Conservation (phyloP, 768 basidiomycete genomes). For the Mycena epipterygia region DNA sequence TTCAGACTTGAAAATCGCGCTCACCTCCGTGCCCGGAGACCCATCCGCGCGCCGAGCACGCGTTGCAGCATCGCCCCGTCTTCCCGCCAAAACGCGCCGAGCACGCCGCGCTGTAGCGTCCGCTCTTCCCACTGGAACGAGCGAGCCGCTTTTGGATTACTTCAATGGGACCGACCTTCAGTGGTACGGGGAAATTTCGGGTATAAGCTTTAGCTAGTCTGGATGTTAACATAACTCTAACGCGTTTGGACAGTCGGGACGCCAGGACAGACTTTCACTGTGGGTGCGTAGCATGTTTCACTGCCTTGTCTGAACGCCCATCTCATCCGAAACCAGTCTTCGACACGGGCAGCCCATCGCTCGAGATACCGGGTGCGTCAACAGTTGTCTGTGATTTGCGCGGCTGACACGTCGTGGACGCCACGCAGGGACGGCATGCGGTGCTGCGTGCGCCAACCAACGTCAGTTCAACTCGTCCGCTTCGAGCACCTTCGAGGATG, state of each 20-base stretch:
- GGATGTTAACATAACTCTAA: not conserved
- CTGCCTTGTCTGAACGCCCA: not conserved
- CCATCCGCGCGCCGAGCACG: not conserved
- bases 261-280: constrained; percentile 36
- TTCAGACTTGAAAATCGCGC: not conserved
- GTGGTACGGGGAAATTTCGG: constrained; percentile 35
- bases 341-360: constrained; percentile 1
- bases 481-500: constrained; percentile 25
- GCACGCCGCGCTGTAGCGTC: not conserved
- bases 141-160: constrained; percentile 34
- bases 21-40: not conserved
- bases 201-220: not conserved
- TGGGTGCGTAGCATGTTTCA: constrained; percentile 23
- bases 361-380: constrained; percentile 17
- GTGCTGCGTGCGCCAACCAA: constrained; percentile 26
- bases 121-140: not conserved
- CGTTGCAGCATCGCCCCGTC: not conserved
- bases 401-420: not conserved
- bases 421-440: constrained; percentile 18
- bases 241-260: constrained; percentile 33
- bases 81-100: not conserved
- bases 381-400: not conserved
- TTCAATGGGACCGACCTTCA: constrained; percentile 39
- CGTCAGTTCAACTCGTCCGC: constrained; percentile 23
- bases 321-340: not conserved